Conservation (phyloP, 768 basidiomycete genomes). For the Termitomyces sp. region DNA sequence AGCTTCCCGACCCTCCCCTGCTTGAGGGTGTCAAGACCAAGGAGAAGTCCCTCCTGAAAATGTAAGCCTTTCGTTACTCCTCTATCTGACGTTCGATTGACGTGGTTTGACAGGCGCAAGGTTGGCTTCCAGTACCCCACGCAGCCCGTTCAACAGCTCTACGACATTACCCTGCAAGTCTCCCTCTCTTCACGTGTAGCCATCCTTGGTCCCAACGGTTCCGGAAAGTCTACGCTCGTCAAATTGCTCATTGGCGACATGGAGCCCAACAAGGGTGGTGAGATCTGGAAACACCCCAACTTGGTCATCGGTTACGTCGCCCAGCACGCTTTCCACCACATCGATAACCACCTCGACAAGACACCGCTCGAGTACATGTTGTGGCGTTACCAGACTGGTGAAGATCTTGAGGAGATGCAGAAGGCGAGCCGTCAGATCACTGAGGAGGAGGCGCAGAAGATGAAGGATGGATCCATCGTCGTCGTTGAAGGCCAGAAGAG, state of each 20-base stretch:
- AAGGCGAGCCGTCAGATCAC: slow-evolving; percentile 87
- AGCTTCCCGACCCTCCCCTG: slow-evolving; percentile 93
- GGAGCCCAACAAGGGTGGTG: slow-evolving; percentile 94
- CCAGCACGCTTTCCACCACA: slow-evolving; percentile 99
- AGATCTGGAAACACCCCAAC: slow-evolving; percentile 99
- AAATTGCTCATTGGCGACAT: slow-evolving; percentile 95
- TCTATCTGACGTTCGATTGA: neutral
- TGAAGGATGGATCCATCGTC: slow-evolving; percentile 89
- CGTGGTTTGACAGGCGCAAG: slow-evolving; percentile 47
- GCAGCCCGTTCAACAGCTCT: slow-evolving; percentile 81
- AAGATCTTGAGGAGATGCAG: slow-evolving; percentile 94
- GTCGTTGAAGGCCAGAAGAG: slow-evolving; percentile 94
- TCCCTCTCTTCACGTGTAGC: slow-evolving; percentile 98
- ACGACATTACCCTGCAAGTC: slow-evolving; percentile 94
- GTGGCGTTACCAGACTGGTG: slow-evolving; percentile 99
- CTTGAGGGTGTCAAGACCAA: slow-evolving; percentile 99
- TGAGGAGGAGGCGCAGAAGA: slow-evolving; percentile 87
- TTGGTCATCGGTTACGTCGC: slow-evolving; percentile 99
- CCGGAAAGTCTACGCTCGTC: slow-evolving; percentile 96
- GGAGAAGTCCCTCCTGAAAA: slow-evolving; percentile 95
- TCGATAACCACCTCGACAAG: slow-evolving; percentile 97
- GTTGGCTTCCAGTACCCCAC: slow-evolving; percentile 96
- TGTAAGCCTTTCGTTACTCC: slow-evolving; percentile 34
- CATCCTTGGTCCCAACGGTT: slow-evolving; percentile 97
- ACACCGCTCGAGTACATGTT: slow-evolving; percentile 99